Percentiles rank a stretch among this genome's conserved stretches.
phyloP scores from a whole-genome alignment of 78 protist species.

The Speleostelium caveatum region DNA sequence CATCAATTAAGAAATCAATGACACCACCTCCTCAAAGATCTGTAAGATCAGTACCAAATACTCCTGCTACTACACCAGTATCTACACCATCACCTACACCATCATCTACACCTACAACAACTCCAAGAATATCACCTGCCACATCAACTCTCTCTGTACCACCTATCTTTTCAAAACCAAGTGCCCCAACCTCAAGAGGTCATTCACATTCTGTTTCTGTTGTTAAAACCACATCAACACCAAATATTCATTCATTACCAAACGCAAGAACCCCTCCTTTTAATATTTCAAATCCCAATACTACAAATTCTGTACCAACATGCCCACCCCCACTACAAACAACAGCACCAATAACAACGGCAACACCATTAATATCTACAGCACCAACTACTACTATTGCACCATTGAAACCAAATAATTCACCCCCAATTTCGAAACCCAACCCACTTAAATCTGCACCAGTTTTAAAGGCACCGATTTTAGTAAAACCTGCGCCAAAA shows the following conservation, averaged over 20 bases:
- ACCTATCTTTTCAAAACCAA: conserved; percentile 3
- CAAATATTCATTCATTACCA: not conserved
- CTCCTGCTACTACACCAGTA: not conserved
- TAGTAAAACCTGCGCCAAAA: too few relatives aligned
- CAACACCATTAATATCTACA: not conserved
- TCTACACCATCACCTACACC: conserved; percentile 4
- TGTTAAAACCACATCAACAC: not conserved
- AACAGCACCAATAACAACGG: not conserved
- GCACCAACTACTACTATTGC: not conserved
- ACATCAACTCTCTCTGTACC: not conserved
- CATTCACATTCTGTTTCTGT: not conserved
- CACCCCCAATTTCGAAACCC: not conserved
- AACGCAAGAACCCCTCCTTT: not conserved
- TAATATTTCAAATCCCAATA: not conserved
- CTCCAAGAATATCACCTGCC: not conserved
- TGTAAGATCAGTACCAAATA: not conserved
- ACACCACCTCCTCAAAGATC: not conserved
- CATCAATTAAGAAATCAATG: not conserved
- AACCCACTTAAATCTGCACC: too few relatives aligned
- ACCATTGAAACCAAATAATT: not conserved
- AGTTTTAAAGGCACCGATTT: too few relatives aligned
- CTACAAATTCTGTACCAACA: conserved; percentile 16
- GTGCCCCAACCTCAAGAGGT: not conserved
- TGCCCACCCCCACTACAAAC: not conserved
- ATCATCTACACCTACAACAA: not conserved